Base-by-base conservation (phyloP, 2,329 filamentous ascomycete genomes). In the Sphaerulina vaccinii region DNA sequence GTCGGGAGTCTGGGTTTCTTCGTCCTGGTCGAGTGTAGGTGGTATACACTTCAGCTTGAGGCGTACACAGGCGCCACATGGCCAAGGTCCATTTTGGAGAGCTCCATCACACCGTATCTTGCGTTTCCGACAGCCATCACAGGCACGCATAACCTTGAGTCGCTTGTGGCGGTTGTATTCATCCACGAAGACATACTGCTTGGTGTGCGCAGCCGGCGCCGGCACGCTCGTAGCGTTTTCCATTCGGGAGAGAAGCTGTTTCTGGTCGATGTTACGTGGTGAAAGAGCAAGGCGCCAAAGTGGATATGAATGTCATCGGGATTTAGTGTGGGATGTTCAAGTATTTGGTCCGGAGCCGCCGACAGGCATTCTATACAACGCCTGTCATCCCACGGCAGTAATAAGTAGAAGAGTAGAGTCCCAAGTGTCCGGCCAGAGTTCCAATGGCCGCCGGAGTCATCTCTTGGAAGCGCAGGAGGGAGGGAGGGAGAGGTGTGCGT, bases 41-140 rank as follows among this genome's bases (percentile, higher is more conserved):
- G 90, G 90, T 21, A 96, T 86, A 70, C 93, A 97, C 65, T 93
- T 88, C 54, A 96, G 81, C 75, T 96, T 97, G 57, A 97, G 77
- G 42, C 92, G 84, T 56, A 90, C 87, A 70, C 92, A 99, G 29
- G 93, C 90, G 35, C 91, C 93, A 71, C 92, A 97, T 22, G 93
- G 93, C 92, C 93, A 97, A 2, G 66, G 66, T 32, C 90, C 90
- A 70, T 97, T 96, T 35, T 91, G 96, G 11, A 92, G 96, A 16
- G 92, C 92, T 46, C 92, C 90, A 75, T 97, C 93, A 74, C 92
- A 99, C 71, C 96, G 96, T 69, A 99, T 99, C 73, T 99, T 99
- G 66, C 92, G 84, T 72, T 90, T 86, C 56, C 92, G 83, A 68
- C 92, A 97, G 55, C 92, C 92, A 74, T 96, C 92, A 71, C 92